Conservation (phyloP, 441 rosid genomes). For the Erysimum cheiri region DNA sequence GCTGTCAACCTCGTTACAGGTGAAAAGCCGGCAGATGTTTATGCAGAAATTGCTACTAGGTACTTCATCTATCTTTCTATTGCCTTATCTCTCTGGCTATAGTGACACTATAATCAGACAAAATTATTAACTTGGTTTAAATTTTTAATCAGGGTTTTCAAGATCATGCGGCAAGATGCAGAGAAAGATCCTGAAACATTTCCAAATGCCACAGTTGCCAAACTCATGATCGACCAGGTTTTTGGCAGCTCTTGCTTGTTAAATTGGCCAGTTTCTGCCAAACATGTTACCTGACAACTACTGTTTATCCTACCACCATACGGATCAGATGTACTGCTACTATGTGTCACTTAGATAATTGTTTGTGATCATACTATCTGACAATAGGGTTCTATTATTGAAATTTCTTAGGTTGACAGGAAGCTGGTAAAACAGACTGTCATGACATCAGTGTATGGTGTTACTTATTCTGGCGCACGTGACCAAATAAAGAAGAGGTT, state of each 20-base stretch:
- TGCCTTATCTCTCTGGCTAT: conserved; percentile 21
- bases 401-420: conserved; percentile 76
- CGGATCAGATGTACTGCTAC: conserved; percentile 14
- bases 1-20: conserved; percentile 95
- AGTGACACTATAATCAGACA: conserved; percentile 10
- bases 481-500: conserved; percentile 93
- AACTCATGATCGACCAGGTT: conserved; percentile 82
- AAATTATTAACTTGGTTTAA: conserved; percentile 29
- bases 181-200: conserved; percentile 65
- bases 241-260: conserved; percentile 43
- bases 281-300: conserved; percentile 13
- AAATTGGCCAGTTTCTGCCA: conserved; percentile 28
- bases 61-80: conserved; percentile 45
- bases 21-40: conserved; percentile 94
- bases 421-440: conserved; percentile 98
- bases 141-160: conserved; percentile 71
- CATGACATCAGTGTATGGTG: conserved; percentile 99
- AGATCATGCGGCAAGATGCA: conserved; percentile 81
- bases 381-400: conserved; percentile 38
- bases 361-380: conserved; percentile 25
- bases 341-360: conserved; percentile 7
- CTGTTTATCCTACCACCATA: conserved; percentile 3
- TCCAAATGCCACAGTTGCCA: conserved; percentile 69
- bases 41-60: conserved; percentile 95
- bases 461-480: conserved; percentile 93